Conservation (phyloP, 805 yeast species). For the Kodamaea laetipori region DNA sequence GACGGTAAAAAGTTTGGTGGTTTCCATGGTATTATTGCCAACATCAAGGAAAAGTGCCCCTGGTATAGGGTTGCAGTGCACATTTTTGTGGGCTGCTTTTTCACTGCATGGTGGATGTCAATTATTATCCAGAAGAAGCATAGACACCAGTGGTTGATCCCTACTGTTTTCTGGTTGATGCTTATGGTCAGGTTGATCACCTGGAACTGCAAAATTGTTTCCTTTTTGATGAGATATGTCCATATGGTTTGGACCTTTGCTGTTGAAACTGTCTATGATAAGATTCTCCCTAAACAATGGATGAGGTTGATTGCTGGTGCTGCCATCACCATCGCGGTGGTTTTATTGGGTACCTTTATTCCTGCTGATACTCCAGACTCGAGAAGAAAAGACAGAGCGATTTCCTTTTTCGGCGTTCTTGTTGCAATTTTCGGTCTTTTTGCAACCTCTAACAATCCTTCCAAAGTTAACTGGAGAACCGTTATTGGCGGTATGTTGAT, state of each 20-base stretch:
- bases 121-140: conserved; percentile 52
- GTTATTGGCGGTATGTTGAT: conserved; percentile 61
- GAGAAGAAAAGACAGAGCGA: conserved; percentile 51
- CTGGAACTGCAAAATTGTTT: conserved; percentile 43
- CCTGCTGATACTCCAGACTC: conserved; percentile 51
- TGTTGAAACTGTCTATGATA: conserved; percentile 36
- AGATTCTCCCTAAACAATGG: conserved; percentile 42
- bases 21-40: not conserved
- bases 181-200: conserved; percentile 54
- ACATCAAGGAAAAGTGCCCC: conserved; percentile 15
- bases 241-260: conserved; percentile 28
- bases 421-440: conserved; percentile 49
- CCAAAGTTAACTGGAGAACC: conserved; percentile 55
- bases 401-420: conserved; percentile 57
- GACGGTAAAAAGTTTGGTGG: conserved; percentile 1
- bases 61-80: conserved; percentile 18
- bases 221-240: conserved; percentile 17
- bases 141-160: conserved; percentile 57
- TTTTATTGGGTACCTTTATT: conserved; percentile 57
- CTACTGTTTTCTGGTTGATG: conserved; percentile 54
- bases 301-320: conserved; percentile 49
- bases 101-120: conserved; percentile 49
- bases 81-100: conserved; percentile 24
- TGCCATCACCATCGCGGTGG: conserved; percentile 45
- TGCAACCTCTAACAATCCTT: conserved; percentile 47